Conservation (phyloP, 805 yeast genomes). For the Danielia oregonensis region DNA sequence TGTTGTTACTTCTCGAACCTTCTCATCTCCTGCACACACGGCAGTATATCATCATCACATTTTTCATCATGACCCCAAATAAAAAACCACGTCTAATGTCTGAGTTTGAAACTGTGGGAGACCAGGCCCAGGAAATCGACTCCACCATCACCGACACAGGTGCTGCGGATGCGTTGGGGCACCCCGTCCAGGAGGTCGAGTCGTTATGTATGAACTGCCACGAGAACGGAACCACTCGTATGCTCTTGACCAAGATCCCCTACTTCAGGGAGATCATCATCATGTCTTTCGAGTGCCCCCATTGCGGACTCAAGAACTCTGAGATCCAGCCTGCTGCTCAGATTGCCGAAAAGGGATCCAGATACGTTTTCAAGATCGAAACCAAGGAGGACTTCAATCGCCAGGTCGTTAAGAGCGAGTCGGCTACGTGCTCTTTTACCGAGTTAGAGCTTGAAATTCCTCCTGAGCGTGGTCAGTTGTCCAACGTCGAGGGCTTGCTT, state of each 20-base stretch:
- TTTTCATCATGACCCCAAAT: constrained; percentile 9
- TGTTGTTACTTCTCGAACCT: too few relatives aligned
- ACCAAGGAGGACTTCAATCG: constrained; percentile 71
- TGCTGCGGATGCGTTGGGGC: constrained; percentile 80
- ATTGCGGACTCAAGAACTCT: constrained; percentile 85
- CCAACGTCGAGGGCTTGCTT: constrained; percentile 87
- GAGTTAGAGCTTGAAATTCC: constrained; percentile 94
- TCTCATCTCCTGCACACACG: too few relatives aligned
- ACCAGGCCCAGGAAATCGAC: constrained; percentile 30
- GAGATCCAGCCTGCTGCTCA: constrained; percentile 96
- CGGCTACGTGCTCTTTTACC: constrained; percentile 72
- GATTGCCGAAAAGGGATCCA: constrained; percentile 84
- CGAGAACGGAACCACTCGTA: constrained; percentile 75
- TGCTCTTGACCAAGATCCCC: constrained; percentile 86
- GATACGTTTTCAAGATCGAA: constrained; percentile 68
- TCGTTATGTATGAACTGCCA: constrained; percentile 96
- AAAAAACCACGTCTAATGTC: constrained; percentile 15
- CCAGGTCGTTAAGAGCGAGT: constrained; percentile 88
- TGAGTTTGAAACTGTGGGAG: constrained; percentile 25
- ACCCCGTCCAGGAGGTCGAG: constrained; percentile 92
- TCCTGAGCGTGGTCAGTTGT: constrained; percentile 87
- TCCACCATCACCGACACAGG: constrained; percentile 63
- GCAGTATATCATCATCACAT: too few relatives aligned
- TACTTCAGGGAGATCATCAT: constrained; percentile 84
- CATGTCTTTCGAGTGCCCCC: constrained; percentile 95